A percentile compares a stretch with the other conserved stretches of the same genome.
phyloP scores from a whole-genome alignment of 2,329 filamentous ascomycete genomes.

The Xylariomycetidae sp. region DNA sequence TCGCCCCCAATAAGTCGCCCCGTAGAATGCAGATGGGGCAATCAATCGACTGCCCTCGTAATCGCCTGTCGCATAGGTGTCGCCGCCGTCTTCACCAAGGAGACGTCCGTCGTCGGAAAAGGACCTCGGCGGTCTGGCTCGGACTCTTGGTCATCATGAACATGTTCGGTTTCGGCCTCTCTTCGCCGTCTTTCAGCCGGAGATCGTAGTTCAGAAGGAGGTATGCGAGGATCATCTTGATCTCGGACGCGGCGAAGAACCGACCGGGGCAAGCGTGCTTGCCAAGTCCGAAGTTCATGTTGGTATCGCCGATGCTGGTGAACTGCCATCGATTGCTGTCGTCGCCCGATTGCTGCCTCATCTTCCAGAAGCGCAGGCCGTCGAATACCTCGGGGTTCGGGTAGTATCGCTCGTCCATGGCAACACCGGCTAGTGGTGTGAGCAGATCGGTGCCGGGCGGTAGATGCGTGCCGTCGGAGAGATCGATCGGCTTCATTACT shows the following conservation, averaged over 20 bases:
- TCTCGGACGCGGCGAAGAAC: slow-evolving; percentile 40
- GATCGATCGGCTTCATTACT: slow-evolving; percentile 42
- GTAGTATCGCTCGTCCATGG: slow-evolving; percentile 31
- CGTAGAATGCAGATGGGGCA: no score
- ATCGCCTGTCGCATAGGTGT: no score
- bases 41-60: no score
- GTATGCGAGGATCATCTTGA: slow-evolving; percentile 37
- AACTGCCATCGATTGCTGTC: slow-evolving; percentile 19
- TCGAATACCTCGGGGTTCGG: slow-evolving; percentile 31
- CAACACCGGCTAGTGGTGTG: slow-evolving; percentile 31
- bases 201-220: slow-evolving; percentile 36
- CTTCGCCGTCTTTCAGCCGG: slow-evolving; percentile 23
- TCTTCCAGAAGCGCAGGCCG: slow-evolving; percentile 31
- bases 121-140: slow-evolving; percentile 25
- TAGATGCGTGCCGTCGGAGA: slow-evolving; percentile 48
- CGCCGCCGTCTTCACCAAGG: no score
- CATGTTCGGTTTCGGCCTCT: slow-evolving; percentile 21
- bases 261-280: slow-evolving; percentile 37
- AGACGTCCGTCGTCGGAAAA: slow-evolving; percentile 22
- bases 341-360: slow-evolving; percentile 22
- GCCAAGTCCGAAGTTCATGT: slow-evolving; percentile 32
- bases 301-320: slow-evolving; percentile 31
- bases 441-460: slow-evolving; percentile 39
- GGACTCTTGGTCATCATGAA: slow-evolving; percentile 30
- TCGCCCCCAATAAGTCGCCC: no score